These are phyloP conservation scores for Xylariaceae sp. DNA, from an alignment of 2,329 filamentous ascomycete species.

Conservation along the genomic window DNA sequence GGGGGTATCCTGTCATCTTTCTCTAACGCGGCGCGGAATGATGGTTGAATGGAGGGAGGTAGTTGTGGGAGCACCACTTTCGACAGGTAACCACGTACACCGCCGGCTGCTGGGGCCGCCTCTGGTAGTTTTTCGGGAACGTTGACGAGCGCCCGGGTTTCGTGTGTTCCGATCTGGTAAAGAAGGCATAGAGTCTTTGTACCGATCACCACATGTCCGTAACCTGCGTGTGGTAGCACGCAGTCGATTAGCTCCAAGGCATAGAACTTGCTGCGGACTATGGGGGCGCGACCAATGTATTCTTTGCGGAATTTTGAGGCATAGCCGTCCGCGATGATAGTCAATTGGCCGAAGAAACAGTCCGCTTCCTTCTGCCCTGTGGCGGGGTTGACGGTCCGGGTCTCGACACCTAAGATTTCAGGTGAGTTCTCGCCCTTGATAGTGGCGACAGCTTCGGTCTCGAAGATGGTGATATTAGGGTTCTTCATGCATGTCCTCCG, in stretches of 20 bases:
- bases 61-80: conserved; percentile 82
- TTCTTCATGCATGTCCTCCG: conserved; percentile 76
- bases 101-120: conserved; percentile 76
- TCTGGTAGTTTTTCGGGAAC: conserved; percentile 79
- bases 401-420: conserved; percentile 84
- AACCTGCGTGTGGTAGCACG: conserved; percentile 73
- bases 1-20: conserved; percentile 72
- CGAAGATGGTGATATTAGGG: conserved; percentile 86
- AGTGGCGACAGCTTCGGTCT: conserved; percentile 82
- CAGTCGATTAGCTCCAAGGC: conserved; percentile 92
- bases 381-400: conserved; percentile 66
- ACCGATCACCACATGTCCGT: conserved; percentile 88
- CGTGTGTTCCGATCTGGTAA: conserved; percentile 95
- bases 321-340: conserved; percentile 91
- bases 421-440: conserved; percentile 72
- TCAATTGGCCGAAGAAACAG: conserved; percentile 87
- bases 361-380: conserved; percentile 66
- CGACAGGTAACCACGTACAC: conserved; percentile 82
- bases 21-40: conserved; percentile 78
- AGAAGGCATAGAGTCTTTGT: conserved; percentile 80
- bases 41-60: conserved; percentile 73
- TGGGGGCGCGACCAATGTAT: conserved; percentile 69
- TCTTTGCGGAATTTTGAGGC: conserved; percentile 88
- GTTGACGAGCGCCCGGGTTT: conserved; percentile 90
- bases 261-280: conserved; percentile 87